A percentile compares a stretch with the other conserved stretches of the same genome.
These are phyloP conservation scores for Apiotrichum veenhuisii DNA, from an alignment of 1,284 basidiomycete species.

Conservation along the genomic window DNA sequence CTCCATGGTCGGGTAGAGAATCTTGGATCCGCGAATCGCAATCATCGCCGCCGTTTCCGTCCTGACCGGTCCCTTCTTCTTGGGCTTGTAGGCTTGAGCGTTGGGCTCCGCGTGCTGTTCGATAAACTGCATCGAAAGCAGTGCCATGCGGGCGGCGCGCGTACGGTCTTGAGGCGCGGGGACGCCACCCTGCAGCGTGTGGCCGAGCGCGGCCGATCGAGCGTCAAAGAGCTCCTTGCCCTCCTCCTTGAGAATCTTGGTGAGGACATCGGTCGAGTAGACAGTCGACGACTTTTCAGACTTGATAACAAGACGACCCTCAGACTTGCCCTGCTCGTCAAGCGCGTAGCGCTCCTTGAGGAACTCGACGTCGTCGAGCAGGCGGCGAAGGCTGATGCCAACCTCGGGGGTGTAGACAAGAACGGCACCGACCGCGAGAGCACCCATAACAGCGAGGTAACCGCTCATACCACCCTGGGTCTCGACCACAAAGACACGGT, in stretches of 20 bases:
- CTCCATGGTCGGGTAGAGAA: conserved; percentile 76
- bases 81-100: conserved; percentile 27
- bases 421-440: conserved; percentile 84
- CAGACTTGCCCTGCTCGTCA: conserved; percentile 82
- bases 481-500: conserved; percentile 95
- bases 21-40: conserved; percentile 74
- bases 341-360: conserved; percentile 79
- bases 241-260: conserved; percentile 91
- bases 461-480: conserved; percentile 96
- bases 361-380: conserved; percentile 83
- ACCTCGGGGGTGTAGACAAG: conserved; percentile 91
- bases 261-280: conserved; percentile 88
- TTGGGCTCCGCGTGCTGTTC: conserved; percentile 66
- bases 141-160: conserved; percentile 80
- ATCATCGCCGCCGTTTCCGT: conserved; percentile 73
- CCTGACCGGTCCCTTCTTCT: conserved; percentile 25
- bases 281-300: conserved; percentile 82
- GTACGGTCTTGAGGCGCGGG: conserved; percentile 92
- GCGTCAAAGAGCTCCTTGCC: conserved; percentile 89
- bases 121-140: conserved; percentile 91
- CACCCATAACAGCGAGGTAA: conserved; percentile 92
- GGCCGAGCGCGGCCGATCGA: conserved; percentile 86
- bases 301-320: conserved; percentile 89
- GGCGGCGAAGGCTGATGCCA: conserved; percentile 75
- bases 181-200: conserved; percentile 91